Evolutionary conservation across 2,329 filamentous ascomycete species (phyloP), one percentile per base, ranked within the genome.

Genomic region (Davidsoniella virescens): DNA sequence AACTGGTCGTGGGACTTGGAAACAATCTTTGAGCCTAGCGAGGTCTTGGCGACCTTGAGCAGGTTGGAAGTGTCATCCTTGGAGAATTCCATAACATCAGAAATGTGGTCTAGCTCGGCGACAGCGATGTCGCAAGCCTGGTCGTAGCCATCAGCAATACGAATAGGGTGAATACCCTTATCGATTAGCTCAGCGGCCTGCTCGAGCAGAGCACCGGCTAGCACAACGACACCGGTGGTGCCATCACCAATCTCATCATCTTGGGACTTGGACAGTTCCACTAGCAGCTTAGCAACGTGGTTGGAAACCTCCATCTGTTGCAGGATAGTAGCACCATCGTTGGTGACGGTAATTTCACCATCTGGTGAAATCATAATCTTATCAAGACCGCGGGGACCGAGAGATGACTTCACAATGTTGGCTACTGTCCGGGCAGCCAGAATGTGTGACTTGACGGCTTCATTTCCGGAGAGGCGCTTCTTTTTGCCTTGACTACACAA

Each of bases 1-100:
- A 98, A 98, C 64, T 96, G 90, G 66, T 96, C 90, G 68, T 98
- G 92, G 40, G 92, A 86, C 69, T 95, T 98, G 63, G 88, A 96
- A 46, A 98, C 92, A 63, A 98, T 98, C 73, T 98, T 98, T 75
- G 87, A 94, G 59, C 93, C 92, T 64, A 98, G 69, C 67, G 87
- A 92, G 55, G 92, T 98, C 68, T 87, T 87, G 53, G 92, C 92
- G 33, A 96, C 92, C 72, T 92, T 92, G 66, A 92, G 74, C 39
- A 98, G 74, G 69, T 96, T 95, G 59, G 78, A 70, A 52, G 82
- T 94, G 59, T 93, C 71, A 17, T 84, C 78, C 61, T 74, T 82
- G 59, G 78, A 78, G 66, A 98, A 98, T 52, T 86, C 73, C 60
- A 98, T 87, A 52, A 80, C 78, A 64, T 98, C 93, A 59, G 87